Percentiles rank a stretch among this genome's conserved stretches.
Conservation (phyloP, 108 stramenopile genomes). For the Cyclotella choctawhatcheeana region DNA sequence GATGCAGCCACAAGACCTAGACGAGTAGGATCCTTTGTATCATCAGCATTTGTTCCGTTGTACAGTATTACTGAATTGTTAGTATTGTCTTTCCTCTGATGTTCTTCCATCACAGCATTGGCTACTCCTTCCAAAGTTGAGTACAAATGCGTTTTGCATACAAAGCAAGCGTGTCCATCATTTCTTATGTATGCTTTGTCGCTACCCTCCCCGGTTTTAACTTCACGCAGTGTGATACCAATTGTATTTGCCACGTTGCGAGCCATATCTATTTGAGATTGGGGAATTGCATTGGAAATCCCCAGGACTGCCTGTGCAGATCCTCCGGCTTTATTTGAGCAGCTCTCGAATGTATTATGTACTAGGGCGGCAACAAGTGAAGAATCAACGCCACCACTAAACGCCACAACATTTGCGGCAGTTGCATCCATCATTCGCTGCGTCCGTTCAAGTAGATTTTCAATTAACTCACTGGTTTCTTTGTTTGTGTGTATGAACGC, state of each 20-base stretch:
- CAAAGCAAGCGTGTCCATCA: conserved; percentile 89
- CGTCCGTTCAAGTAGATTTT: conserved; percentile 37
- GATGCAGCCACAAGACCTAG: conserved; percentile 79
- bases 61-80: conserved; percentile 61
- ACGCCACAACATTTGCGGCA: conserved; percentile 82
- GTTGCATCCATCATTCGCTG: conserved; percentile 40
- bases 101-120: conserved; percentile 46
- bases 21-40: conserved; percentile 86
- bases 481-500: conserved; percentile 23
- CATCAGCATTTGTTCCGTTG: conserved; percentile 96
- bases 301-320: conserved; percentile 84
- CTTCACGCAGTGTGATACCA: conserved; percentile 67
- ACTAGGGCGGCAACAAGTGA: conserved; percentile 85
- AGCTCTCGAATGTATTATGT: conserved; percentile 45
- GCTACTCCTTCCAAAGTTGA: conserved; percentile 73
- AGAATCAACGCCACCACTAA: conserved; percentile 94
- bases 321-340: conserved; percentile 15
- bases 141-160: conserved; percentile 96
- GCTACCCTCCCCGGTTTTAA: conserved; percentile 78
- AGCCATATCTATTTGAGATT: conserved; percentile 75
- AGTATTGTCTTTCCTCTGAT: conserved; percentile 14
- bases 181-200: conserved; percentile 86
- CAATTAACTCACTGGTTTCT: conserved; percentile 40
- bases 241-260: conserved; percentile 71
- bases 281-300: conserved; percentile 82